These are phyloP conservation scores for Phylloporus sp. DNA, from an alignment of 768 basidiomycete genomes.

Conservation along the genomic window DNA sequence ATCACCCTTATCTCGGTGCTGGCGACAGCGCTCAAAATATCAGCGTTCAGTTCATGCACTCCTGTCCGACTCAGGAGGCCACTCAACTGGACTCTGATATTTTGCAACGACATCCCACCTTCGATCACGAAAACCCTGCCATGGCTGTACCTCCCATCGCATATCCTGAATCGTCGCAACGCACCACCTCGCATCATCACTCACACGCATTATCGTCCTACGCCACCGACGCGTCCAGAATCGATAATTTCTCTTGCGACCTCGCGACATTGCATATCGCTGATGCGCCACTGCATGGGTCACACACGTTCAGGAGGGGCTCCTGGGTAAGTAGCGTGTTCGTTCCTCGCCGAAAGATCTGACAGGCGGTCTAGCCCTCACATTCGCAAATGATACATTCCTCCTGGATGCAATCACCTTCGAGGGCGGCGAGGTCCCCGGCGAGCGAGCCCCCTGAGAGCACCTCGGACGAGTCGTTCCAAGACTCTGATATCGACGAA, in stretches of 20 bases:
- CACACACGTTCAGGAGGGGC: conserved; percentile 17
- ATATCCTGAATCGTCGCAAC: conserved; percentile 31
- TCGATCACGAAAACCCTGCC: conserved; percentile 4
- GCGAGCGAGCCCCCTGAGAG: conserved; percentile 29
- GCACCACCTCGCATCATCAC: conserved; percentile 28
- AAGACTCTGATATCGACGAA: conserved; percentile 28
- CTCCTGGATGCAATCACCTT: conserved; percentile 11
- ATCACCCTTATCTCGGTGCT: conserved; percentile 13
- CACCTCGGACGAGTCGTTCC: conserved; percentile 27
- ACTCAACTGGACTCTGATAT: conserved; percentile 26
- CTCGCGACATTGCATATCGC: conserved; percentile 7
- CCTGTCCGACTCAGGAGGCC: conserved; percentile 19
- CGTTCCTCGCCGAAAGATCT: conserved; percentile 7
- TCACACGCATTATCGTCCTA: conserved; percentile 16
- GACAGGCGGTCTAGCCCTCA: conserved; percentile 19
- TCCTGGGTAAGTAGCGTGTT: conserved; percentile 23
- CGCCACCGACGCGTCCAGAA: conserved; percentile 10
- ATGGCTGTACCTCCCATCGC: conserved; percentile 2
- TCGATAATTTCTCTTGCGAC: conserved; percentile 8
- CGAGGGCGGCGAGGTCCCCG: conserved; percentile 20
- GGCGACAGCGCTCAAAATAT: conserved; percentile 21
- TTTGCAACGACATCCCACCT: conserved; percentile 14
- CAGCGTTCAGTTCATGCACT: conserved; percentile 29
- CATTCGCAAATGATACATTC: conserved; percentile 13
- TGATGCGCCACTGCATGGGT: conserved; percentile 7